Evolutionary conservation across 306 rosid species (phyloP), one percentile per base, ranked within the genome.

Genomic region (Morella rubra): DNA sequence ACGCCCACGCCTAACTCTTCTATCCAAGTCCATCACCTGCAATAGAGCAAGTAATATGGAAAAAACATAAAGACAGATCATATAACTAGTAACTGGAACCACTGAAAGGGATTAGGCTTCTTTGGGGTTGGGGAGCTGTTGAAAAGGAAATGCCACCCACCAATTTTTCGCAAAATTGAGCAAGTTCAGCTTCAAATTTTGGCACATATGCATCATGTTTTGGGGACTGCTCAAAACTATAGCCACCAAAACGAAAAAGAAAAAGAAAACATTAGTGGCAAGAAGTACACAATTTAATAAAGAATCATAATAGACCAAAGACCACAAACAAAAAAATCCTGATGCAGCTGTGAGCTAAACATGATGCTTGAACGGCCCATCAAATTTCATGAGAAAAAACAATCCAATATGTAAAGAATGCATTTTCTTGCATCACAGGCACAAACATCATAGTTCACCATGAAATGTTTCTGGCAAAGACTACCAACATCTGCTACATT

Each of bases 1-100:
- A 65, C 93, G 85, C 14, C 99, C 99, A 59, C 99, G 96, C 83
- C 91, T 91, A 32, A 96, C 99, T 87, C 93, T 90, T 89, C 98
- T 88, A 85, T 96, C 99, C 85, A 96, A 86, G 81, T 96, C 99
- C 96, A 89, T 86, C 84, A 96, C 99, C 99, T 96, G 83, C 66
- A 73, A 72, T 9, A 73, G 40, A 58, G 44, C 22, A 58, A 4
- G 66, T 61, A 66, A 70, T 20, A 53, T 67, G 72, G 44, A 13
- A 20, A 47, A 32, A 16, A 72, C 8, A 44, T 12, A 71, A 44
- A 22, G 45, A 22, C 2, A 56, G 55, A 45, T 7, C 7, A 20
- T 7, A 45, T 1, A 42, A 51, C 69, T 55, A 56, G 51, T 78
- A 66, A 75, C 24, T 32, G 37, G 37, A 32, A 32, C 37, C 37